Conservation (phyloP, 768 basidiomycete genomes). For the Gymnopilus dilepis region DNA sequence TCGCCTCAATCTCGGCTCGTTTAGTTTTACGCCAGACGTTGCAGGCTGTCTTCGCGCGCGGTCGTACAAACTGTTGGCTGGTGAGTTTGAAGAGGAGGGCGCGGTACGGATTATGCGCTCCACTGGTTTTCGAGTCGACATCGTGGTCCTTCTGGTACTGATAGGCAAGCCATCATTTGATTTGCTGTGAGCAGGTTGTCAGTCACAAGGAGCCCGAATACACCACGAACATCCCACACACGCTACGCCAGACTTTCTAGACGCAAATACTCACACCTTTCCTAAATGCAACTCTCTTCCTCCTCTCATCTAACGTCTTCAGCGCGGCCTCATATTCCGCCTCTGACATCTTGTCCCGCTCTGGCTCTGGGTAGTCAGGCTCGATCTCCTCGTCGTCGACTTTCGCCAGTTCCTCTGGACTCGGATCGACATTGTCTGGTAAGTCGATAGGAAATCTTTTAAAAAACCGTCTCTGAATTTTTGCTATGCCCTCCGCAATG, state of each 20-base stretch:
- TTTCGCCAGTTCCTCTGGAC: not conserved
- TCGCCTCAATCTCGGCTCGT: not conserved
- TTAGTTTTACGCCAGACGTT: constrained; percentile 9
- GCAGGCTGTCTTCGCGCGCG: not conserved
- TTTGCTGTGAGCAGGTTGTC: constrained; percentile 11
- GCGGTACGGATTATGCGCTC: not conserved
- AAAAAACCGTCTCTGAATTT: constrained; percentile 18
- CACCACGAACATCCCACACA: too few species aligned
- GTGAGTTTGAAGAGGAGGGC: too few species aligned
- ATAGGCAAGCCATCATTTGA: constrained; percentile 16
- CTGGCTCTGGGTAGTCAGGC: not conserved
- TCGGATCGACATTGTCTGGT: constrained; percentile 13
- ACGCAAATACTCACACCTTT: not conserved
- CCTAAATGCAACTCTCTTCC: not conserved
- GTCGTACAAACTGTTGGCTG: not conserved
- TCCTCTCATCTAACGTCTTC: not conserved
- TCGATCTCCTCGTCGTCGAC: constrained; percentile 9
- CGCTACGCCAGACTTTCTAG: not conserved
- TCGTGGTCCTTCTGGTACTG: constrained; percentile 9
- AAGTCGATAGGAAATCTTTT: constrained; percentile 17
- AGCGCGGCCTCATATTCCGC: not conserved
- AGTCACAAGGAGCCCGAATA: too few species aligned
- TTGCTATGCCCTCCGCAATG: not conserved
- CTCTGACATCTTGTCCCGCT: not conserved
- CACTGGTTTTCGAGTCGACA: constrained; percentile 2